Evolutionary conservation across 495 filamentous ascomycete genomes (phyloP), one percentile per base, ranked within the genome.

Genomic region (Penicillium macrosclerotiorum): DNA sequence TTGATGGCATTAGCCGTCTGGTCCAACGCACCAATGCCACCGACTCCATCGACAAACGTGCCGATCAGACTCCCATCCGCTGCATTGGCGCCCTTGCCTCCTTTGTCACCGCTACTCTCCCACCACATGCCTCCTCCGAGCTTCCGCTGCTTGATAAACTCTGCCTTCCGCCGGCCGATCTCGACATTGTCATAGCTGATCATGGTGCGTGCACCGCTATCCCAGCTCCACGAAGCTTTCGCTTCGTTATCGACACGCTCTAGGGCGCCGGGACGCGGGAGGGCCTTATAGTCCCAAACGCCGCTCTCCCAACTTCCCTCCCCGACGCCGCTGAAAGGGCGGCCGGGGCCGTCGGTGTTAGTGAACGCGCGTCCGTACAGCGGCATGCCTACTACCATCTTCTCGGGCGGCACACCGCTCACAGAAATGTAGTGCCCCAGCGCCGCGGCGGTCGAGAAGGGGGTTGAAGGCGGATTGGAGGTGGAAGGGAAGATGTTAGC

Each of bases 81-180:
- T 2, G 59, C 61, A 39, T 62, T 58, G 13, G 63, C 71, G 20
- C 52, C 48, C 56, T 51, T 65, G 4, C 68, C 70, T 25, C 68
- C 72, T 59, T 77, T 84, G 59, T 96, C 92, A 38, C 83, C 86
- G 58, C 84, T 89, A 25, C 81, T 84, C 69, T 96, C 92, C 93
- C 92, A 97, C 80, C 89, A 97, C 82, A 96, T 94, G 0, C 80
- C 86, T 11, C 93, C 91, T 18, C 88, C 91, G 5, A 96, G 76
- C 23, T 76, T 72, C 23, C 75, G 75, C 8, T 75, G 41, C 49
- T 68, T 67, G 38, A 96, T 77, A 49, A 84, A 96, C 22, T 72
- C 54, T 8, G 77, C 79, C 68, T 96, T 96, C 40, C 63, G 48
- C 17, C 68, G 57, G 3, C 75, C 81, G 51, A 82, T 79, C 13